Evolutionary conservation across 495 filamentous ascomycete genomes (phyloP), one percentile per base, ranked within the genome.

Genomic region (Parathielavia appendiculata): DNA sequence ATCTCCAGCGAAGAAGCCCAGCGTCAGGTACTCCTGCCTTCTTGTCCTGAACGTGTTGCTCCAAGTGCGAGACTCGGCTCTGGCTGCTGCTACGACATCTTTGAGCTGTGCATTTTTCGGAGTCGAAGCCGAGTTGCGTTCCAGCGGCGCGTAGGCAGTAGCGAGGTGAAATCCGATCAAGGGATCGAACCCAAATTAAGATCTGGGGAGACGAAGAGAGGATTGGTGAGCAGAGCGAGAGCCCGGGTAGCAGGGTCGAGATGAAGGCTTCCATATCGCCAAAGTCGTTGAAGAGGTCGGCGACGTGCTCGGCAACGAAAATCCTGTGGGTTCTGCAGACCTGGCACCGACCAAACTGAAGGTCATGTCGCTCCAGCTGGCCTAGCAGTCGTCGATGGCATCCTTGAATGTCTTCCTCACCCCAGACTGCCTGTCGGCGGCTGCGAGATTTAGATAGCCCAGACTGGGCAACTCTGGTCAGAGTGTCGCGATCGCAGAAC

Each of bases 101-200:
- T 17, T 6, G 0, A 19, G 14, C 30, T 16, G 19, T 16, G 20
- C 12, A 10, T 8, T 13, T 4, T 40, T 5, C 5, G 34, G 16
- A 48, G 10, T n/a, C 32, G 8, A 10, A 35, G 40, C n/a, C 0
- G 36, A 44, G 16, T 55, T 36, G 1, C 26, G 26, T 17, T 50
- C 22, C 10, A 62, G 39, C 0, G 61, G 60, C 14, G 51, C 54
- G 19, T 54, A 55, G 13, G 58, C 62, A 17, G 67, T 55, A n/a
- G 68, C 60, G 36, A 70, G 56, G 57, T 69, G 67, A 44, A 70
- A 73, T 36, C 67, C 70, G 1, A 61, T 23, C 44, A 67, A 48
- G 11, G 69, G 70, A n/a, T 69, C 62, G 13, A 58, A 54, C 59
- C 61, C 39, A 63, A 63, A 56, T 70, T 62, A 47, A 70, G 49